phyloP scores from a whole-genome alignment of 2,329 filamentous ascomycete genomes.

The Neonectria sp. region DNA sequence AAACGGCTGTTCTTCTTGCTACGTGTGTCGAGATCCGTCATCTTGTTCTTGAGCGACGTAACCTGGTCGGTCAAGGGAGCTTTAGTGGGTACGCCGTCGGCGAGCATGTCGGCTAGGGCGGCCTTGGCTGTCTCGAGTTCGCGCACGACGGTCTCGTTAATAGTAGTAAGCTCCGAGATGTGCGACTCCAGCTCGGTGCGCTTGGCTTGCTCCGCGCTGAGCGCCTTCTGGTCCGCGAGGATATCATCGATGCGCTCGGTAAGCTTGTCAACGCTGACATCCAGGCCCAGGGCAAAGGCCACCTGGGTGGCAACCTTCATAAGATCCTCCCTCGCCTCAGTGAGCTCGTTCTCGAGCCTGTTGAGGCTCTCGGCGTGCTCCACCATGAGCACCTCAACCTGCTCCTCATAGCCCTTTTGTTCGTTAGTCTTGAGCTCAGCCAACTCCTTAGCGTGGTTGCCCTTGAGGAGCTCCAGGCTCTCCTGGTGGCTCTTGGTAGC shows the following conservation, averaged over 20 bases:
- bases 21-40: constrained; percentile 72
- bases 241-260: constrained; percentile 73
- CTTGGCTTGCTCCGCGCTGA: constrained; percentile 72
- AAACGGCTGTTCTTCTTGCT: constrained; percentile 94
- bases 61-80: constrained; percentile 69
- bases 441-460: constrained; percentile 66
- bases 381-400: constrained; percentile 70
- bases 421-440: constrained; percentile 64
- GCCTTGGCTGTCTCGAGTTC: constrained; percentile 75
- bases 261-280: constrained; percentile 78
- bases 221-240: constrained; percentile 71
- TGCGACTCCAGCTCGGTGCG: constrained; percentile 69
- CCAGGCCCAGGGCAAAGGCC: constrained; percentile 70
- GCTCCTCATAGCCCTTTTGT: constrained; percentile 70
- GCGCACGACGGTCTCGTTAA: constrained; percentile 72
- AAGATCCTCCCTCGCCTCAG: constrained; percentile 76
- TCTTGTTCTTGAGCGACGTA: constrained; percentile 75
- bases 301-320: constrained; percentile 76
- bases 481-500: constrained; percentile 70
- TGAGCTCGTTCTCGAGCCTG: constrained; percentile 73
- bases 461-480: constrained; percentile 64
- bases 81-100: constrained; percentile 58
- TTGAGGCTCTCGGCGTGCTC: constrained; percentile 72
- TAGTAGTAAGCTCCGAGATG: constrained; percentile 69
- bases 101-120: constrained; percentile 67